Base-by-base conservation (phyloP, 805 yeast genomes). In the Candida rishiriensis region DNA sequence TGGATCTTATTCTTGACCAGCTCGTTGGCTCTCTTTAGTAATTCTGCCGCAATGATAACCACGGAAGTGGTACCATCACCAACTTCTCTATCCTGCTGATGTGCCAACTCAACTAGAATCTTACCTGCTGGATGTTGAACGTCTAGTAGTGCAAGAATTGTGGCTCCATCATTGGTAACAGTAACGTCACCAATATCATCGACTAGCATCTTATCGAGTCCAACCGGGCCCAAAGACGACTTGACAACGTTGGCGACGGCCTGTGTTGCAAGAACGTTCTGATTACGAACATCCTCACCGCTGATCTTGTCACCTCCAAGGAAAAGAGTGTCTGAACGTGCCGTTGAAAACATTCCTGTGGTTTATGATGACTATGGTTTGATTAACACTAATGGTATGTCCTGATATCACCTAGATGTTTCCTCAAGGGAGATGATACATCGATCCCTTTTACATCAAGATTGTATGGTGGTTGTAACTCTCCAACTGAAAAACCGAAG, bases 61-160 rank as follows among this genome's bases (percentile, higher is more conserved):
- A 93, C 99, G 13, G 96, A 86, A 0, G 99, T 93, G 36, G 99
- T 90, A 55, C 98, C 98, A 61, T 90, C 98, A 49, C 97, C 99
- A 42, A 93, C 97, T 69, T 93, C 99, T 59, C 96, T 80, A 66
- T 93, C 99, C 71, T 93, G 99, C 66, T 93, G 98, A 66, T 93
- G 97, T 2, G 99, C 99, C 60, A 93, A 76, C 61, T 93, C 98
- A 40, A 93, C 99, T 46, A 93, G 72, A 56, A 93, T 93, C 70
- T 89, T 91, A 14, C 98, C 99, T 1, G 99, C 99, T 31, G 99
- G 99, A 65, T 93, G 99, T 68, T 93, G 97, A 41, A 93, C 98
- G 63, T 93, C 99, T 52, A 93, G 72, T 42, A 95, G 69, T 10
- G 88, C 77, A 51, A 93, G 72, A 57, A 93, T 93, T 4, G 99